Base-by-base conservation (phyloP, 1,284 basidiomycete genomes). In the Sanguinoderma infundibulare region DNA sequence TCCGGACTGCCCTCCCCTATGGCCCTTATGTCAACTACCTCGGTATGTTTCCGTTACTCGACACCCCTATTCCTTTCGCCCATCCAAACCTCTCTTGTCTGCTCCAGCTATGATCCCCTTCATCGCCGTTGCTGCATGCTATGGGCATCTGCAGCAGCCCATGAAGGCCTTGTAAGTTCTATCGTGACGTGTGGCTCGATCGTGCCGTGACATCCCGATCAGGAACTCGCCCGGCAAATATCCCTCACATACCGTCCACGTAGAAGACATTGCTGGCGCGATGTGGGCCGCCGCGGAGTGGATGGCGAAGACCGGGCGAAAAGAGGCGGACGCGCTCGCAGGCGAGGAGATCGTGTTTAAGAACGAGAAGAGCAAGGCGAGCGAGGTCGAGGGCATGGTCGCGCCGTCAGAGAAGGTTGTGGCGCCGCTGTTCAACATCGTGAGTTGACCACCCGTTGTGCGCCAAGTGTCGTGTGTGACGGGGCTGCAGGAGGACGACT, bases 351-450 rank as follows among this genome's bases (percentile, higher is more conserved):
- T 94, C 40, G 70, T 78, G n/a, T 90, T 90, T 73, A 84, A 86
- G 67, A 91, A 90, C 63, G 87, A 91, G 55, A 91, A 89, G 77
- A 83, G 76, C 67, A 90, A 88, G 72, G 77, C 83, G 17, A 80
- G 78, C 60, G 84, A 85, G 53, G 83, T 90, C 14, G 81, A 85
- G 42, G 87, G 86, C 50, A 81, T 89, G 73, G 77, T 85, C 20
- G 77, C 87, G 5, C 79, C 84, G 15, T 79, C 84, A 49, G 76
- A 79, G 67, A 87, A 87, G 67, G 76, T 89, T 9, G 72, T 85
- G 34, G 90, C 89, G 3, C 92, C 94, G 10, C 67, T 96, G 36
- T 96, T 96, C 79, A 95, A 96, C 72, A 73, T 96, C 59, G 92
- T 90, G 67, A 69, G 83, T 73, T 12, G n/a, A 24, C 7, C 22